Evolutionary conservation across 495 filamentous ascomycete species (phyloP), one percentile per base, ranked within the genome.

Genomic region (Letharia columbiana): DNA sequence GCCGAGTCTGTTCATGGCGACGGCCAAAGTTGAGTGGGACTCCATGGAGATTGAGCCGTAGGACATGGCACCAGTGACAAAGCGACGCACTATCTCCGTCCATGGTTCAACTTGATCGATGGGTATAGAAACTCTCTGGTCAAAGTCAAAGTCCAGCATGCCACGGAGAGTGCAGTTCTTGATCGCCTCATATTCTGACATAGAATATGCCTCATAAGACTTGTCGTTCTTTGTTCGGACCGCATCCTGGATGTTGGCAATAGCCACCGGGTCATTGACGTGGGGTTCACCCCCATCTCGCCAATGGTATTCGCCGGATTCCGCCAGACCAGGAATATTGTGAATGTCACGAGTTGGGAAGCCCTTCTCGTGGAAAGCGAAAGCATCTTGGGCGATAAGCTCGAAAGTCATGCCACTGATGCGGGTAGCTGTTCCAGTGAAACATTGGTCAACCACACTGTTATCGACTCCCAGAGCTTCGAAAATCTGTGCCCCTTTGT

Each of bases 41-140:
- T 99, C 95, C 92, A 98, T 96, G 41, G 95, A 98, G 71, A 99
- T 99, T 37, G 94, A 99, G 56, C 94, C 94, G 73, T 99, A 99
- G 23, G 94, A 99, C 94, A 99, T 99, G 68, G 94, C 94, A 71
- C 94, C 94, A n/a, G 94, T 99, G 71, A 92, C 93, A 77, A 98
- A 98, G 62, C 94, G 89, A 54, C 94, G 91, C 40, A 98, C 95
- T 69, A 99, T 98, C 72, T 97, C 93, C 12, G 94, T 98, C 94
- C 94, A 99, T 9, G 95, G 91, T 76, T 99, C 94, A 60, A 99
- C 94, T 74, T 98, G 93, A 68, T 99, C 94, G 69, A 99, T 96
- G 13, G 92, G 92, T 58, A 99, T 90, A 28, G 93, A 87, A 8
- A 82, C 86, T 65, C 83, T 80, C 68, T 95, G 89, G 39, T 97